phyloP scores from a whole-genome alignment of 768 basidiomycete species.

The Trametes punicea region DNA sequence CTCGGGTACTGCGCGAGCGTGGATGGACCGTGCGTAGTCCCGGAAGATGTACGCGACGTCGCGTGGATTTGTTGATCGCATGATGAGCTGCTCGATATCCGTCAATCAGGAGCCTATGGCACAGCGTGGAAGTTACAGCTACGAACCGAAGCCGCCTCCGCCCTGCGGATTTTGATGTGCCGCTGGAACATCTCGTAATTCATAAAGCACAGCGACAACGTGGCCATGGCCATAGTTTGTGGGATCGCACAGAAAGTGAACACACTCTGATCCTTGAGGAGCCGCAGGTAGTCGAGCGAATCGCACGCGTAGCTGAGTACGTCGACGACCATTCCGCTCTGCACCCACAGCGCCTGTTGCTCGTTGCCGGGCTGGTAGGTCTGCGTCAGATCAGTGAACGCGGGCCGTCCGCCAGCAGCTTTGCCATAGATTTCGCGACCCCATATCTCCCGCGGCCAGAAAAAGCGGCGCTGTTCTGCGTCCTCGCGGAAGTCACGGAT shows the following conservation, averaged over 20 bases:
- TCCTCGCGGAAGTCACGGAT: constrained; percentile 95
- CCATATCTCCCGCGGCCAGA: constrained; percentile 97
- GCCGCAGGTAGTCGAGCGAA: constrained; percentile 82
- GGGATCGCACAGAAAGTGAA: constrained; percentile 98
- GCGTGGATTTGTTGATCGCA: constrained; percentile 86
- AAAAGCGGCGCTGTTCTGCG: constrained; percentile 74
- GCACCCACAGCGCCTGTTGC: constrained; percentile 71
- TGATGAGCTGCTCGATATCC: constrained; percentile 63
- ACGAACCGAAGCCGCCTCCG: constrained; percentile 77
- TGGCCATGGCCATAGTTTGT: constrained; percentile 93
- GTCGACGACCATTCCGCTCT: constrained; percentile 88
- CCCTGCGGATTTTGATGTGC: constrained; percentile 95
- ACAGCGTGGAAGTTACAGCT: neutral
- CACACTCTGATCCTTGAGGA: constrained; percentile 86
- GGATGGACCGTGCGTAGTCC: constrained; percentile 76
- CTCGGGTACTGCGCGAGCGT: constrained; percentile 69
- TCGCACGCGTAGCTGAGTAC: constrained; percentile 82
- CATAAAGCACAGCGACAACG: constrained; percentile 89
- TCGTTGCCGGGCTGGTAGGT: constrained; percentile 56
- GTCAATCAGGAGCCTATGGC: neutral
- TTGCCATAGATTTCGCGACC: constrained; percentile 50
- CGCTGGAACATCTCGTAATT: constrained; percentile 80
- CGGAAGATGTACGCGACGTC: constrained; percentile 90
- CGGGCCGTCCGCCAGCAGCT: constrained; percentile 21
- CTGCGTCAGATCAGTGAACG: constrained; percentile 66